phyloP scores from a whole-genome alignment of 129 eudicot species.

The Chrysanthemum seticuspe region DNA sequence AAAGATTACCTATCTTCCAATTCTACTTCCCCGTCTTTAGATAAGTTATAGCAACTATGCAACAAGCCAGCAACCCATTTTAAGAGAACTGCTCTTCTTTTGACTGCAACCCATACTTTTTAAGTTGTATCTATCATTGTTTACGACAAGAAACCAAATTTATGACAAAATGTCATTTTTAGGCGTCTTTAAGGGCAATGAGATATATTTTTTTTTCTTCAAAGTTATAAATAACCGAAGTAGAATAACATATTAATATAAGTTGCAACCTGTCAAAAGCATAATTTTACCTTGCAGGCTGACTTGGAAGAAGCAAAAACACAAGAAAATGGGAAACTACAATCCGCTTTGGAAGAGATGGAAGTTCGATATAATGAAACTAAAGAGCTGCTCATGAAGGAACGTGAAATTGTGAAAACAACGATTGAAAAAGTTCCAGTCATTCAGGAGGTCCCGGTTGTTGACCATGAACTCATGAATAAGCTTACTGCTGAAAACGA shows the following conservation, averaged over 20 bases:
- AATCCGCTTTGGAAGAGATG: constrained; percentile 60
- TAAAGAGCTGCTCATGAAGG: constrained; percentile 51
- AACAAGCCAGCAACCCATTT: too few relatives aligned
- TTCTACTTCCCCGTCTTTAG: not conserved
- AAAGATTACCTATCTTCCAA: not conserved
- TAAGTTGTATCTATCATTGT: too few relatives aligned
- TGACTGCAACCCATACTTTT: too few relatives aligned
- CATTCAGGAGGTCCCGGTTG: constrained; percentile 60
- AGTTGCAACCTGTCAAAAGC: too few relatives aligned
- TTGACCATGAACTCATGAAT: constrained; percentile 55
- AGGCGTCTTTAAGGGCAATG: too few relatives aligned
- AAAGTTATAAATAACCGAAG: too few relatives aligned
- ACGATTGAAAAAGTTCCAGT: constrained; percentile 53
- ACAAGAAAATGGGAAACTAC: constrained; percentile 60
- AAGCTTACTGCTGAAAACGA: constrained; percentile 65
- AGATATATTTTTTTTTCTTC: too few relatives aligned
- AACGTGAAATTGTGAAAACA: constrained; percentile 47
- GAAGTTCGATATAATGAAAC: constrained; percentile 56
- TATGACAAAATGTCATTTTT: too few relatives aligned
- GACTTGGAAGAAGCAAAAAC: constrained; percentile 70
- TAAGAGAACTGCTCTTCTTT: too few relatives aligned
- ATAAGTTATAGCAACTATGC: too few relatives aligned
- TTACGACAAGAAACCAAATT: too few relatives aligned
- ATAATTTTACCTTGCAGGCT: constrained; percentile 32
- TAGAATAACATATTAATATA: too few relatives aligned